phyloP scores from a whole-genome alignment of 2,329 filamentous ascomycete species.

The Immersiporthe knoxdaviesiana region DNA sequence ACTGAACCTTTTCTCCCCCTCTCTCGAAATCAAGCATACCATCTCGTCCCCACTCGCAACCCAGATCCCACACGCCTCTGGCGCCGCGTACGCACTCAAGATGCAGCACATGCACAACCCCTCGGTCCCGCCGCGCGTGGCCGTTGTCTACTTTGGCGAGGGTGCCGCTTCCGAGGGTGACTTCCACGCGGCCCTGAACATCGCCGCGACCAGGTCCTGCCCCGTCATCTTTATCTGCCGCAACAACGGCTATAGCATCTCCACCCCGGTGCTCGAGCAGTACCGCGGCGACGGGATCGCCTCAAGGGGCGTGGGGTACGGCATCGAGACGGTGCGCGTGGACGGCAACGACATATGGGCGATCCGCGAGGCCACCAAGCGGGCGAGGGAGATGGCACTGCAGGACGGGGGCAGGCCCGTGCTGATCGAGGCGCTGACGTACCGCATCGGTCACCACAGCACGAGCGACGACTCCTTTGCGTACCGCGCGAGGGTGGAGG shows the following conservation, averaged over 20 bases:
- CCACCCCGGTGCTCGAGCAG: slow-evolving; percentile 77
- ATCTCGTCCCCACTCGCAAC: slow-evolving; percentile 79
- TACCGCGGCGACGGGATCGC: slow-evolving; percentile 84
- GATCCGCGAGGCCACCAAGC: slow-evolving; percentile 68
- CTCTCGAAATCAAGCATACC: slow-evolving; percentile 59
- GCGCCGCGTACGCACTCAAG: slow-evolving; percentile 79
- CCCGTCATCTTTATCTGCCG: slow-evolving; percentile 80
- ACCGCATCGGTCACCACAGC: slow-evolving; percentile 94
- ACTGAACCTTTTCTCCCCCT: background rate
- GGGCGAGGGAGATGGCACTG: slow-evolving; percentile 77
- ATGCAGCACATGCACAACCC: slow-evolving; percentile 70
- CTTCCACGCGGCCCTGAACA: slow-evolving; percentile 81
- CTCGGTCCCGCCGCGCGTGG: slow-evolving; percentile 61
- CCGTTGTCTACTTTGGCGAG: slow-evolving; percentile 80
- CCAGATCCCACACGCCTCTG: slow-evolving; percentile 78
- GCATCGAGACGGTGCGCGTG: slow-evolving; percentile 81
- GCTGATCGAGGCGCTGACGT: slow-evolving; percentile 94
- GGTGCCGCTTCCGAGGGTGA: slow-evolving; percentile 81
- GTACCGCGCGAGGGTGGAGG: slow-evolving; percentile 89
- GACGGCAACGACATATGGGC: slow-evolving; percentile 85
- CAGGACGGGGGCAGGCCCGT: slow-evolving; percentile 80
- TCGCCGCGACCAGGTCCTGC: slow-evolving; percentile 75
- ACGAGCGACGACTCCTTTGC: slow-evolving; percentile 97
- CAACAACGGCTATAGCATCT: slow-evolving; percentile 84
- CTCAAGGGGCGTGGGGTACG: slow-evolving; percentile 75